A percentile compares a stretch with the other conserved stretches of the same genome.
phyloP scores from a whole-genome alignment of 1,284 basidiomycete species.

The Pyrrhoderma lamaoense region DNA sequence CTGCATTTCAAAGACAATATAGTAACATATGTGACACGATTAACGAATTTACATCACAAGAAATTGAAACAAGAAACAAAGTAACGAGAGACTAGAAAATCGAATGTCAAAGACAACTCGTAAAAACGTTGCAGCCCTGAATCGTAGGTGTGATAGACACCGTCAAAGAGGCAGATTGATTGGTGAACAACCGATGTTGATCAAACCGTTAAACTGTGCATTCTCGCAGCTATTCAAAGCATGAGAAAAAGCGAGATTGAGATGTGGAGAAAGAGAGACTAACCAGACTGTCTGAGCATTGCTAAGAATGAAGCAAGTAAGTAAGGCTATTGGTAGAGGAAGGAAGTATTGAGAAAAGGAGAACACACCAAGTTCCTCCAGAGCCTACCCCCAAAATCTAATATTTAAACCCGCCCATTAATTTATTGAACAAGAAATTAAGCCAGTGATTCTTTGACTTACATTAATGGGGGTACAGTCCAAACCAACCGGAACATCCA shows the following conservation, averaged over 20 bases:
- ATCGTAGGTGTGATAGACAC: background rate
- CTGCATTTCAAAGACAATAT: no score
- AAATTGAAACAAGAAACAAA: no score
- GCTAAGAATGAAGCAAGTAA: constrained; percentile 2
- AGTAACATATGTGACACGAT: no score
- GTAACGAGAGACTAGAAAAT: constrained; percentile 11
- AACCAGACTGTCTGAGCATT: constrained; percentile 16
- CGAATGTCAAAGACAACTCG: background rate
- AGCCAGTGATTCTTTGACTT: background rate
- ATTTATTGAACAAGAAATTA: background rate
- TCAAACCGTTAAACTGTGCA: constrained; percentile 19
- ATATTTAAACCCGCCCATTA: background rate
- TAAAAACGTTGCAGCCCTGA: background rate
- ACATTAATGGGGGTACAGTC: constrained; percentile 14
- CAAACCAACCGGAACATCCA: constrained; percentile 13
- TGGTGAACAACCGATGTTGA: constrained; percentile 20
- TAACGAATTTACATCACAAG: no score
- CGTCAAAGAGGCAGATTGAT: constrained; percentile 11
- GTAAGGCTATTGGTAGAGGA: background rate
- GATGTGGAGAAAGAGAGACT: no score
- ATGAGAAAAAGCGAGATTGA: no score
- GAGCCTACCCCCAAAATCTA: constrained; percentile 9
- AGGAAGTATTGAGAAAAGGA: background rate
- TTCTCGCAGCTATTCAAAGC: constrained; percentile 20
- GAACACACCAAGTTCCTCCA: constrained; percentile 9